These are phyloP conservation scores for Ganoderma resinaceum DNA, from an alignment of 1,284 basidiomycete genomes.

Conservation along the genomic window DNA sequence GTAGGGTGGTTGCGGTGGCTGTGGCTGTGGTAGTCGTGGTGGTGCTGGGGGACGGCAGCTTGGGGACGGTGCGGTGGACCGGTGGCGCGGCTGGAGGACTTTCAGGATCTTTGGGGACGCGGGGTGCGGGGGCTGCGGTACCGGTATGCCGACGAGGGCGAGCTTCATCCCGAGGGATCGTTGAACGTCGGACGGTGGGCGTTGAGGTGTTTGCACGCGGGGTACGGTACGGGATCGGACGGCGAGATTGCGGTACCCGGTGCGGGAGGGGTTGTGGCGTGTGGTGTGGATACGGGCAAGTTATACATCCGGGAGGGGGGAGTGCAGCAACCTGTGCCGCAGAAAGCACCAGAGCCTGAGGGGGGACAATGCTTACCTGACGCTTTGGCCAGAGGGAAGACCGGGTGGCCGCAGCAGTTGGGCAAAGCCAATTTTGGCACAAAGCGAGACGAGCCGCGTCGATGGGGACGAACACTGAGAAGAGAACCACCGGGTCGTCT, in stretches of 20 bases:
- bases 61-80: neutral
- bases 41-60: neutral
- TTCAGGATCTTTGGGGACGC: neutral
- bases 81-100: neutral
- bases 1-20: neutral
- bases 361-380: constrained; percentile 11
- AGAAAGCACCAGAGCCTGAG: neutral
- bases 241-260: neutral
- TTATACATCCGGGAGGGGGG: neutral
- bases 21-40: neutral
- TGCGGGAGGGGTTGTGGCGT: neutral
- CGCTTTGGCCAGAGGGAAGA: neutral
- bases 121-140: neutral
- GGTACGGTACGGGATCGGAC: neutral
- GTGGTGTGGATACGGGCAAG: neutral
- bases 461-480: neutral
- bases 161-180: neutral
- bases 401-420: neutral
- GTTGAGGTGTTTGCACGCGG: neutral
- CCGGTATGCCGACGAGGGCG: neutral
- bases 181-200: no score
- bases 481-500: neutral
- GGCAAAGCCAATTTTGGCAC: constrained; percentile 10
- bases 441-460: neutral
- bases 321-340: neutral